Conservation (phyloP, 1,284 basidiomycete species). For the Fomitopsis pinicola region DNA sequence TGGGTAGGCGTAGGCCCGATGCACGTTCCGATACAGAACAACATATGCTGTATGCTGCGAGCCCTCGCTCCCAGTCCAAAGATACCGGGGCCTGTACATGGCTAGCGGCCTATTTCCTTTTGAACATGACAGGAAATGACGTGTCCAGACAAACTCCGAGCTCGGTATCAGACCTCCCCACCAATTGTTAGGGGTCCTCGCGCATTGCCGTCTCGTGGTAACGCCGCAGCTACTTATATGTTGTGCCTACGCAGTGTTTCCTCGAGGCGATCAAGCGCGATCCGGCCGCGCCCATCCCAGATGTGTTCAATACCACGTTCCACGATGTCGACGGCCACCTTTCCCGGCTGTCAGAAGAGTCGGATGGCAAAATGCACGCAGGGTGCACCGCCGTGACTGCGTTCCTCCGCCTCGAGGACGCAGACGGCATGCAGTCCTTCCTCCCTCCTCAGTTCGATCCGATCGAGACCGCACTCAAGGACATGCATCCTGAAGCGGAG, state of each 20-base stretch:
- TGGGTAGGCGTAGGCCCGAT: no score
- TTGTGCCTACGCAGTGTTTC: constrained; percentile 21
- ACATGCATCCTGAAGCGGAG: constrained; percentile 6
- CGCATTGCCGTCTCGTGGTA: neutral
- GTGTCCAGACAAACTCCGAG: no score
- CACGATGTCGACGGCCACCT: constrained; percentile 85
- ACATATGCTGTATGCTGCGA: no score
- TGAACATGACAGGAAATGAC: no score
- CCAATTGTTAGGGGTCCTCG: no score
- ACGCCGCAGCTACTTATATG: constrained; percentile 5
- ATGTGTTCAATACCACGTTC: constrained; percentile 91
- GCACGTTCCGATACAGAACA: no score
- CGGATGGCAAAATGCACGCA: constrained; percentile 88
- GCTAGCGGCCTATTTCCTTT: no score
- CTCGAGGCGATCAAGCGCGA: constrained; percentile 20
- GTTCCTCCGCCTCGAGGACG: constrained; percentile 92
- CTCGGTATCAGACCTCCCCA: no score
- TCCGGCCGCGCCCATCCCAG: constrained; percentile 57
- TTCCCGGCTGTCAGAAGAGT: constrained; percentile 77
- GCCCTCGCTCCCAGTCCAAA: no score
- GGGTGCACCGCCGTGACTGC: constrained; percentile 98
- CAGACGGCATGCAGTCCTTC: constrained; percentile 64
- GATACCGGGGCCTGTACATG: no score
- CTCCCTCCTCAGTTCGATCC: constrained; percentile 31
- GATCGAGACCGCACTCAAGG: constrained; percentile 26